Evolutionary conservation across 1,284 basidiomycete genomes (phyloP), one percentile per base, ranked within the genome.

Genomic region (Moesziomyces sp.): DNA sequence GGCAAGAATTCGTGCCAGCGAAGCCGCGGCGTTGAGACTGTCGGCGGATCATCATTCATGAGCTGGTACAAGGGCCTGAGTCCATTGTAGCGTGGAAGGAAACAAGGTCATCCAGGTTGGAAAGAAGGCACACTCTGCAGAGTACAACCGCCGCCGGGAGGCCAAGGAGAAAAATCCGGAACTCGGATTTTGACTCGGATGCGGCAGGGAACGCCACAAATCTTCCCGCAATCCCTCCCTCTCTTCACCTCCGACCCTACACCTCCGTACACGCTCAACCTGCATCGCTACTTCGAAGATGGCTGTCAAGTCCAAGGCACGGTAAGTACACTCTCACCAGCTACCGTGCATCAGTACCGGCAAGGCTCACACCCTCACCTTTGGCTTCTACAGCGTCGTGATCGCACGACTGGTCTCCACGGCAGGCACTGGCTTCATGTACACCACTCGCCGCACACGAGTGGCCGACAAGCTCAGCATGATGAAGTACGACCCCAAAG

Each of bases 401-500:
- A 79, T 83, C 28, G 79, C 82, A n/a, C 76, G 82, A 19, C 68
- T 83, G 49, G 40, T 83, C 26, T 83, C 81, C 16, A 80, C 81
- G 13, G 82, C 82, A 19, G 82, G 82, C 30, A 82, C 82, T 6
- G 81, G 82, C 0, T 83, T 69, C 63, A 74, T 78, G 59, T 83
- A 83, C 72, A 83, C 82, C 33, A 83, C 79, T 13, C 65, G 74
- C 16, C 57, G 82, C 46, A 68, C 74, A 38, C 71, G 82, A 42
- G 65, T 77, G 1, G 73, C 75, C 8, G 81, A 83, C 21, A 64
- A 56, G 50, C 72, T 83, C 38, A 71, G 69, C 46, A 75, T 82
- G 79, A 80, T 80, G 71, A 83, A 83, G 65, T 83, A 83, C 62
- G 82, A 83, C 42, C 82, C 82, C n/a, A 73, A 74, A 52, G 77